Conservation (phyloP, 495 filamentous ascomycete genomes). For the Paragyromitra xinjiangensis region DNA sequence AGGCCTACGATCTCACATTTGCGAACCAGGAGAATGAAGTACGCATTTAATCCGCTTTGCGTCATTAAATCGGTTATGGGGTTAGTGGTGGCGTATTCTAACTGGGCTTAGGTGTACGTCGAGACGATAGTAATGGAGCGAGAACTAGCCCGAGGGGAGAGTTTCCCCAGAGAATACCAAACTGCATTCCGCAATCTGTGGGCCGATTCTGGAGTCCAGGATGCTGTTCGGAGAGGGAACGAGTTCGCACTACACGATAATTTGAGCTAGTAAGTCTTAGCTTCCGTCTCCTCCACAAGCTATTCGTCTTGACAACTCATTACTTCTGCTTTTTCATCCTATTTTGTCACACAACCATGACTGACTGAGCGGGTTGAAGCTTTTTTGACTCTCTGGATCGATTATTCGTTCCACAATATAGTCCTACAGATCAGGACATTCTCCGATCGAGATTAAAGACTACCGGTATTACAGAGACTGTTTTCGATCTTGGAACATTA, state of each 20-base stretch:
- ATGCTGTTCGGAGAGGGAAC: slow-evolving; percentile 86
- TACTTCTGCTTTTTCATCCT: slow-evolving; percentile 10
- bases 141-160: slow-evolving; percentile 80
- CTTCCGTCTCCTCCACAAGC: not conserved
- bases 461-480: slow-evolving; percentile 95
- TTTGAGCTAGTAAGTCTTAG: slow-evolving; percentile 79
- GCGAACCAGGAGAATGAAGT: slow-evolving; percentile 81
- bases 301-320: not conserved
- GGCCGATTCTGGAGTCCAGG: slow-evolving; percentile 82
- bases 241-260: slow-evolving; percentile 98
- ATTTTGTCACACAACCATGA: not conserved
- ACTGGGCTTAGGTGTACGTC: slow-evolving; percentile 62
- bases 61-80: not conserved
- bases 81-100: slow-evolving; percentile 39
- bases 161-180: slow-evolving; percentile 73
- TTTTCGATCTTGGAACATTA: slow-evolving; percentile 92
- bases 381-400: slow-evolving; percentile 92
- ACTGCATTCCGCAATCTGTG: slow-evolving; percentile 85
- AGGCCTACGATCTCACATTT: slow-evolving; percentile 79
- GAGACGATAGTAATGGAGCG: slow-evolving; percentile 68
- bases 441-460: slow-evolving; percentile 90
- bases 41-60: slow-evolving; percentile 58
- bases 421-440: slow-evolving; percentile 97
- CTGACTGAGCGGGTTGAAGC: slow-evolving; percentile 63
- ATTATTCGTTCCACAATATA: slow-evolving; percentile 83